Evolutionary conservation across 495 filamentous ascomycete species (phyloP).

Genomic region (Penicillium riverlandense): DNA sequence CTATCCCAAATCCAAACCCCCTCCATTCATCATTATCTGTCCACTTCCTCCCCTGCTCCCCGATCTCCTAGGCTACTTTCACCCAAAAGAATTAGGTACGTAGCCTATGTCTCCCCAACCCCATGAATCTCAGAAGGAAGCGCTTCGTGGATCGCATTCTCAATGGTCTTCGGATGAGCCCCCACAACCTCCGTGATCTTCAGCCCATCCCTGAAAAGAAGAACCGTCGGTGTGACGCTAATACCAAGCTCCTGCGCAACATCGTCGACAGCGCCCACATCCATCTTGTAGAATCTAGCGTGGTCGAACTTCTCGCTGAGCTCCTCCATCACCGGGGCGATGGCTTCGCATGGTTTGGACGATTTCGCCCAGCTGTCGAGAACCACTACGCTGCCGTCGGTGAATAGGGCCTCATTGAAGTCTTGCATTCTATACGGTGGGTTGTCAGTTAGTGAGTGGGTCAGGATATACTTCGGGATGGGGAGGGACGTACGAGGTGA

Average conservation of each 20-base stretch:
- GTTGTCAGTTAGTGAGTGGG: no score
- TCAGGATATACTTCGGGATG: no score
- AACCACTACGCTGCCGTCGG: constrained; percentile 34
- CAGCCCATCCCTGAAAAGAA: constrained; percentile 68
- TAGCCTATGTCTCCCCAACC: no score
- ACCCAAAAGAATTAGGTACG: no score
- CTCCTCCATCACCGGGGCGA: constrained; percentile 63
- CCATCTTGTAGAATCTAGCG: constrained; percentile 75
- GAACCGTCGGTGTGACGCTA: constrained; percentile 85
- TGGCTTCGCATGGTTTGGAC: constrained; percentile 87
- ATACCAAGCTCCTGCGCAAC: constrained; percentile 69
- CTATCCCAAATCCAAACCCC: no score
- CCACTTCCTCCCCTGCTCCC: no score
- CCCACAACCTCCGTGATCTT: constrained; percentile 60
- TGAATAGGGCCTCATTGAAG: no score
- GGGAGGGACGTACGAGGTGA: no score
- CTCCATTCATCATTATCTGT: no score
- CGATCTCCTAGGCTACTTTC: no score
- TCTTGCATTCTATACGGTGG: no score
- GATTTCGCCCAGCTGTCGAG: constrained; percentile 81
- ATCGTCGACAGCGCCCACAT: constrained; percentile 72
- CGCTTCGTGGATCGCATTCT: not conserved
- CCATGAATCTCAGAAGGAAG: no score
- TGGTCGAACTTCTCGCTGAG: constrained; percentile 45
- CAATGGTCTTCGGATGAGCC: constrained; percentile 46